Base-by-base conservation (phyloP, 148 eudicot species). In the Polygonum maritimum region DNA sequence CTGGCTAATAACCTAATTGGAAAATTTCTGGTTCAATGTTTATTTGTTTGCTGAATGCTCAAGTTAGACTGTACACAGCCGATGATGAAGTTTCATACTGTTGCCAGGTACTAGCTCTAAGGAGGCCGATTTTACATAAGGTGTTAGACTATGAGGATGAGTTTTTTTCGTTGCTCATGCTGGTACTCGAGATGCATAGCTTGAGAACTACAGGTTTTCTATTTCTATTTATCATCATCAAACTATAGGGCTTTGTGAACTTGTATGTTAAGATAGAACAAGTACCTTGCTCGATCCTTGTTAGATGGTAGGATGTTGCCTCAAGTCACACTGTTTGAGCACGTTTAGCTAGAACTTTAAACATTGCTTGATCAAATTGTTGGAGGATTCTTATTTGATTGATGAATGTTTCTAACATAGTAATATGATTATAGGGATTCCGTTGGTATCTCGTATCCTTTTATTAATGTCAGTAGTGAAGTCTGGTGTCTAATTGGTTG, bases 131-230 rank as follows among this genome's bases (percentile, higher is more conserved):
- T 58, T 81, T 94, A 74, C 98, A 94, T 69, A 94, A 82, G 82
- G 83, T 94, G 36, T 82, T 94, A 55, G 98, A 94, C 79, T 94
- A 92, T 22, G 98, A 94, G 85, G 96, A 94, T 74, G 98, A 94
- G 83, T 94, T 89, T 80, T 94, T 94, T 81, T 95, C 98, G 40
- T 82, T 89, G 78, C 85, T 94, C 75, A 94, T 88, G 90, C 89
- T 94, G 36, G 84, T 94, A 39, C 88, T 94, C 58, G 98, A 94
- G 83, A 86, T 92, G 44, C 98, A 94, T 79, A 94, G 98, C 81
- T 83, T 94, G 52, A 89, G 98, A 67, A 94, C 91, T 38, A 94
- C 98, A 77, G 98, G 98, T 94, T 36, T 6, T 67, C 11, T 6
- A 36, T 67, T 67, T 67, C 2, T 35, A 11, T 16, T 67, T 67